Evolutionary conservation across 2,329 filamentous ascomycete species (phyloP).

Genomic region (Zymoseptoria brevis): DNA sequence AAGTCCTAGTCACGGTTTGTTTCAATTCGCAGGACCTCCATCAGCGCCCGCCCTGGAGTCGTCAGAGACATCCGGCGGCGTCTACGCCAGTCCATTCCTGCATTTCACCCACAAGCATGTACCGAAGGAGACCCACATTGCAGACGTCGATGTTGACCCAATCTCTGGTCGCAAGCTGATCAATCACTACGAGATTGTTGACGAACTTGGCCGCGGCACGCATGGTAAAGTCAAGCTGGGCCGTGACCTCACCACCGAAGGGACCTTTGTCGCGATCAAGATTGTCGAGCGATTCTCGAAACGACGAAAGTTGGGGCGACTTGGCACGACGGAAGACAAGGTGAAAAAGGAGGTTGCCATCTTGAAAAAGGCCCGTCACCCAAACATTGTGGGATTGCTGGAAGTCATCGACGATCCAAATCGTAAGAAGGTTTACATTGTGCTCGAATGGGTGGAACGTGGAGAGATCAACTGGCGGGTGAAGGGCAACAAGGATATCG

Average conservation of each 20-base stretch:
- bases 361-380: constrained; percentile 92
- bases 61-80: constrained; percentile 29
- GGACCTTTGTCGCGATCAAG: constrained; percentile 85
- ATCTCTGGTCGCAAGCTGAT: constrained; percentile 90
- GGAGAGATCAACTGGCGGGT: constrained; percentile 93
- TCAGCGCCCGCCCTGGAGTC: constrained; percentile 26
- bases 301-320: constrained; percentile 74
- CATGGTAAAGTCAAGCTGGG: constrained; percentile 98
- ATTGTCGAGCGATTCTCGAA: constrained; percentile 96
- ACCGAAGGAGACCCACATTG: constrained; percentile 68
- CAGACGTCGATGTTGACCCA: constrained; percentile 79
- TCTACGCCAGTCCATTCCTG: constrained; percentile 43
- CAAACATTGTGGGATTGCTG: constrained; percentile 90
- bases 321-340: constrained; percentile 66
- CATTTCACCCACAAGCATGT: constrained; percentile 42
- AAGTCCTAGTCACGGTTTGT: constrained; percentile 38
- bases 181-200: constrained; percentile 95
- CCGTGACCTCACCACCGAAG: constrained; percentile 59
- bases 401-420: constrained; percentile 97
- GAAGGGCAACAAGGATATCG: constrained; percentile 76
- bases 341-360: constrained; percentile 96
- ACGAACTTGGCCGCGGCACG: constrained; percentile 90
- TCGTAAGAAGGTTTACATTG: constrained; percentile 96
- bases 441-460: constrained; percentile 87
- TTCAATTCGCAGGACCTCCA: constrained; percentile 29